Evolutionary conservation across 1,139 yeast species (phyloP).

Genomic region (Suhomyces wounanorum): DNA sequence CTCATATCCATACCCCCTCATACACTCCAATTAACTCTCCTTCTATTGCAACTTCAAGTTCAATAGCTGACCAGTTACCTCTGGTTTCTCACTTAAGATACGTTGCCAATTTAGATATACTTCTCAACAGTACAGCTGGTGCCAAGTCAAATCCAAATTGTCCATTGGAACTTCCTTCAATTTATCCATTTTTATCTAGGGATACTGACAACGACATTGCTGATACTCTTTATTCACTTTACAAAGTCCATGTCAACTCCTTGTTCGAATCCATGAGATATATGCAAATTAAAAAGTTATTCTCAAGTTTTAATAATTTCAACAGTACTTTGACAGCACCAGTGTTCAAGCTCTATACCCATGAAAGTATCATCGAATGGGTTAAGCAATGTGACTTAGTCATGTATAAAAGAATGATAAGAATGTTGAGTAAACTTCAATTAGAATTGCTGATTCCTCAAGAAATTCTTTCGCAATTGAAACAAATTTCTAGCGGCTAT

Average conservation of each 20-base stretch:
- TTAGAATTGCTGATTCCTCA: conserved; percentile 58
- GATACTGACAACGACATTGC: conserved; percentile 60
- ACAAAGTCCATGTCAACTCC: conserved; percentile 62
- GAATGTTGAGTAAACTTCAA: conserved; percentile 67
- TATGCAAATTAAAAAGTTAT: conserved; percentile 65
- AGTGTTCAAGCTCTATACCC: conserved; percentile 58
- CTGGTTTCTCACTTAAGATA: conserved; percentile 32
- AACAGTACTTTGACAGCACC: conserved; percentile 65
- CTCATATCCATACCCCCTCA: conserved; percentile 19
- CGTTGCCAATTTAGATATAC: conserved; percentile 38
- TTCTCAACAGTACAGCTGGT: conserved; percentile 25
- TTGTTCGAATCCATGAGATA: conserved; percentile 66
- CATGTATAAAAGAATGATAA: conserved; percentile 62
- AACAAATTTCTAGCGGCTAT: conserved; percentile 45
- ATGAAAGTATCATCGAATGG: conserved; percentile 60
- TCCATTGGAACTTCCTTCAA: conserved; percentile 51
- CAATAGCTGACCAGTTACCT: conserved; percentile 20
- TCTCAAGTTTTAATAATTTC: conserved; percentile 55
- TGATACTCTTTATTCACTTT: conserved; percentile 59
- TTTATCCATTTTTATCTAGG: conserved; percentile 51
- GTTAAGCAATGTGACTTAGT: conserved; percentile 63
- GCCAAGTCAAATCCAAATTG: conserved; percentile 23
- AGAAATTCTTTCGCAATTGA: conserved; percentile 53
- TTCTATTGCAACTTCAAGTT: conserved; percentile 16
- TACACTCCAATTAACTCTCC: conserved; percentile 23